Conservation (phyloP, 495 filamentous ascomycete species). For the Penicillium subrubescens region DNA sequence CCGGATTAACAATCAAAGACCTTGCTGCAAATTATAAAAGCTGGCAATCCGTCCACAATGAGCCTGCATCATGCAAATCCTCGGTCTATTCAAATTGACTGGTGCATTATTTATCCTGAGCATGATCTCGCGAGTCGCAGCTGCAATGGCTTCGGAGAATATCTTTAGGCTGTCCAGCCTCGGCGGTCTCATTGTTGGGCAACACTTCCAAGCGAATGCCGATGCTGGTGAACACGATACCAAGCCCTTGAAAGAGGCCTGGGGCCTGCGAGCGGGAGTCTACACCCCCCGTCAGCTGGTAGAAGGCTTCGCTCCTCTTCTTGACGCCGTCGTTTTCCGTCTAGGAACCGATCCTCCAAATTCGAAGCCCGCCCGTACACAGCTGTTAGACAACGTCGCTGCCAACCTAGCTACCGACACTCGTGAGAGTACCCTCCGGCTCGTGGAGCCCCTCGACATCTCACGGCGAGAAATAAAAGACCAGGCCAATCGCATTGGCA, state of each 20-base stretch:
- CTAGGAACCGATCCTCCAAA: constrained; percentile 25
- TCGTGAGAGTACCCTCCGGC: constrained; percentile 33
- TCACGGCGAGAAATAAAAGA: constrained; percentile 27
- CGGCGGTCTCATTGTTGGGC: neutral
- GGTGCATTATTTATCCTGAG: neutral
- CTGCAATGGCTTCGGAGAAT: neutral
- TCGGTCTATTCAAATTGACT: neutral
- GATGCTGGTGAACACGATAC: constrained; percentile 1
- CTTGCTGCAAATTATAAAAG: neutral
- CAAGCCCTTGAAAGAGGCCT: neutral
- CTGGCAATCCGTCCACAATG: neutral
- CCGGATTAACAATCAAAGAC: neutral
- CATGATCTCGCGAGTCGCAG: constrained; percentile 12
- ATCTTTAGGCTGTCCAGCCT: constrained; percentile 6
- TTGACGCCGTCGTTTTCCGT: constrained; percentile 30
- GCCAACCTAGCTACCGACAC: constrained; percentile 29
- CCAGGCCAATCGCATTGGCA: constrained; percentile 32
- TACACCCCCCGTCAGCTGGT: constrained; percentile 37
- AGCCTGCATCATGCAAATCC: neutral
- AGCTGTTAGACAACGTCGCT: constrained; percentile 32
- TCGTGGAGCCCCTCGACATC: constrained; percentile 18
- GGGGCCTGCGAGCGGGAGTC: constrained; percentile 18
- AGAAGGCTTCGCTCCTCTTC: constrained; percentile 27
- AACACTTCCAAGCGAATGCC: neutral
- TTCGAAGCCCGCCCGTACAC: constrained; percentile 14